A percentile compares a stretch with the other conserved stretches of the same genome.
Conservation (phyloP, 805 yeast genomes). For the Saccharomyces eubayanus region DNA sequence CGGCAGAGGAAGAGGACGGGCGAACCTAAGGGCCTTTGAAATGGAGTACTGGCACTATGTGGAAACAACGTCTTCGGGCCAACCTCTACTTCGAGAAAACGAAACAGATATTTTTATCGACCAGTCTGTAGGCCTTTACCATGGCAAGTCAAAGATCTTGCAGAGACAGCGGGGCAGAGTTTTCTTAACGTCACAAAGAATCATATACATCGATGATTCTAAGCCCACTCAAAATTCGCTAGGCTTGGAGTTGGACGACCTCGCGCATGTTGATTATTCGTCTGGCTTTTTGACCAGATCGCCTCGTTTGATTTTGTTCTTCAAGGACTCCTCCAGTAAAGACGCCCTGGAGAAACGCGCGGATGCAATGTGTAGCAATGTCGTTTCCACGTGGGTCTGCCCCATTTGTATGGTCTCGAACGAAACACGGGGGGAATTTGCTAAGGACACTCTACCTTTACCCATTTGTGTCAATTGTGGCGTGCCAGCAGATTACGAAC, state of each 20-base stretch:
- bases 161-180: slow-evolving; percentile 67
- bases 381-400: slow-evolving; percentile 58
- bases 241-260: slow-evolving; percentile 37
- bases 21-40: neutral
- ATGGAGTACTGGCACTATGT: slow-evolving; percentile 32
- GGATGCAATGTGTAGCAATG: neutral
- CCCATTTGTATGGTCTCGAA: slow-evolving; percentile 57
- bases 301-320: slow-evolving; percentile 56
- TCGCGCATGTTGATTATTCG: slow-evolving; percentile 35
- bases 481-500: slow-evolving; percentile 36
- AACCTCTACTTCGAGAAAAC: slow-evolving; percentile 33
- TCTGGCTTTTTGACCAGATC: slow-evolving; percentile 65
- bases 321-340: slow-evolving; percentile 16
- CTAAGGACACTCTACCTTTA: slow-evolving; percentile 14
- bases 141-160: slow-evolving; percentile 57
- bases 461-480: slow-evolving; percentile 61
- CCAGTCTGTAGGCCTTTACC: slow-evolving; percentile 64
- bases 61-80: slow-evolving; percentile 33
- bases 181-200: slow-evolving; percentile 64
- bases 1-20: neutral
- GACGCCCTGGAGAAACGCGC: slow-evolving; percentile 1
- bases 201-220: slow-evolving; percentile 61
- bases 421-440: slow-evolving; percentile 21
- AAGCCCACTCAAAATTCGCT: slow-evolving; percentile 38
- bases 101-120: slow-evolving; percentile 50